Evolutionary conservation across 768 basidiomycete genomes (phyloP).

Genomic region (Daedaleopsis nitida): DNA sequence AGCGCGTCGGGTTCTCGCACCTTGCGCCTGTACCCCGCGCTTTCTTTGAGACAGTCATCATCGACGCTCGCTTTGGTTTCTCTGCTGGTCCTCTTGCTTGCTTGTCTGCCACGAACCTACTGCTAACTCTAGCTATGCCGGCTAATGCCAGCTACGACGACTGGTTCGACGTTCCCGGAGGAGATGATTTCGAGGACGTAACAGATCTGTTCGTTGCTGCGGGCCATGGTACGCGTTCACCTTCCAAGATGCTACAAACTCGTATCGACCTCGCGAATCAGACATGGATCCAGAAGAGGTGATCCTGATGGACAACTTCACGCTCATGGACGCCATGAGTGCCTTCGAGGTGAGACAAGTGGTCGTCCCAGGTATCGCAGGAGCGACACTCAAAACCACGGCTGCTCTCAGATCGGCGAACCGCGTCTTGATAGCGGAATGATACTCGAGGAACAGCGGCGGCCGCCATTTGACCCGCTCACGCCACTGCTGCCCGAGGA

Average conservation of each 20-base stretch:
- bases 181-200: slow-evolving; percentile 64
- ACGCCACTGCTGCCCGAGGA: slow-evolving; percentile 71
- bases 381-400: not conserved
- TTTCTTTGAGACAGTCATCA: slow-evolving; percentile 4
- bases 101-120: not conserved
- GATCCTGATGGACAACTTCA: slow-evolving; percentile 68
- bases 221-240: slow-evolving; percentile 49
- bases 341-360: slow-evolving; percentile 71
- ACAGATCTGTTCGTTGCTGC: slow-evolving; percentile 61
- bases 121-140: slow-evolving; percentile 6
- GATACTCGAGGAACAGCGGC: slow-evolving; percentile 40
- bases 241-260: too few relatives aligned
- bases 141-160: slow-evolving; percentile 15
- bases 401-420: slow-evolving; percentile 72
- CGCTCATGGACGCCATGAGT: slow-evolving; percentile 90
- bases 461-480: slow-evolving; percentile 63
- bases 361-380: slow-evolving; percentile 1
- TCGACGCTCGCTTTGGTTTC: not conserved
- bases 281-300: slow-evolving; percentile 68
- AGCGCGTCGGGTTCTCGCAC: not conserved
- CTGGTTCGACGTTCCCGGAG: slow-evolving; percentile 51
- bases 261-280: slow-evolving; percentile 16
- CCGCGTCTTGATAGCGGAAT: slow-evolving; percentile 87
- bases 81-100: not conserved
- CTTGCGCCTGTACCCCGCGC: not conserved